Percentiles rank a stretch among this genome's conserved stretches.
Evolutionary conservation across 208 protist genomes (phyloP).

Genomic region (Wallacemonas sp.): DNA sequence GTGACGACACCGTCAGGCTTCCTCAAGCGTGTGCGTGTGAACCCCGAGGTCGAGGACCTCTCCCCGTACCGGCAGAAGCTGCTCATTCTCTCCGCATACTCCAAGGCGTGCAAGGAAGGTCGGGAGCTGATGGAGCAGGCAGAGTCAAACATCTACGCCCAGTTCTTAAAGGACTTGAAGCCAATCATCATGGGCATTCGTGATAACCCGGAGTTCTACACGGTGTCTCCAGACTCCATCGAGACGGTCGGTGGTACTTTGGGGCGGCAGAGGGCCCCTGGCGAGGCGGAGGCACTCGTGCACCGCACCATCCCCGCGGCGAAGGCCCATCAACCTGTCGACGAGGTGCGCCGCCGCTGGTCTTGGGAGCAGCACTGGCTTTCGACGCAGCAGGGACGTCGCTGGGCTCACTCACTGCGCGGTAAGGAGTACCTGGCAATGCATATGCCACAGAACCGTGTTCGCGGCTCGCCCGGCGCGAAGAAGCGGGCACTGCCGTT

Average conservation of each 20-base stretch:
- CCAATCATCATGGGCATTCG: constrained; percentile 90
- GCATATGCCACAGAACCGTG: constrained; percentile 65
- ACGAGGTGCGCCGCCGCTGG: constrained; percentile 68
- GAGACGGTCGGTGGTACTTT: constrained; percentile 80
- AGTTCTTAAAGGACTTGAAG: constrained; percentile 89
- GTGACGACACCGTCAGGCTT: constrained; percentile 81
- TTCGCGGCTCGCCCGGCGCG: constrained; percentile 79
- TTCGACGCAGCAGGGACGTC: constrained; percentile 43
- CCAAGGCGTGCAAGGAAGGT: constrained; percentile 71
- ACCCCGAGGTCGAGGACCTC: constrained; percentile 79
- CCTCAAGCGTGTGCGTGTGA: constrained; percentile 83
- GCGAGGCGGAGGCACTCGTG: background rate
- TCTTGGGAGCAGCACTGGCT: constrained; percentile 76
- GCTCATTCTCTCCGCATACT: constrained; percentile 84
- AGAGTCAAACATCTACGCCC: constrained; percentile 87
- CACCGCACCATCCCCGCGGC: constrained; percentile 86
- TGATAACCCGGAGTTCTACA: constrained; percentile 93
- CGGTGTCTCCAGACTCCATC: constrained; percentile 60
- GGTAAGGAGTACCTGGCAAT: constrained; percentile 85
- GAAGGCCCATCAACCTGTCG: constrained; percentile 62
- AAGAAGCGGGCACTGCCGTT: constrained; percentile 68
- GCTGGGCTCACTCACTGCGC: constrained; percentile 65
- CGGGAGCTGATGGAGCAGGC: constrained; percentile 81
- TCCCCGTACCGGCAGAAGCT: constrained; percentile 50
- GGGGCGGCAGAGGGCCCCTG: constrained; percentile 4